A percentile compares a stretch with the other conserved stretches of the same genome.
Conservation (phyloP, 2,329 filamentous ascomycete species). For the Fusarium setosum region DNA sequence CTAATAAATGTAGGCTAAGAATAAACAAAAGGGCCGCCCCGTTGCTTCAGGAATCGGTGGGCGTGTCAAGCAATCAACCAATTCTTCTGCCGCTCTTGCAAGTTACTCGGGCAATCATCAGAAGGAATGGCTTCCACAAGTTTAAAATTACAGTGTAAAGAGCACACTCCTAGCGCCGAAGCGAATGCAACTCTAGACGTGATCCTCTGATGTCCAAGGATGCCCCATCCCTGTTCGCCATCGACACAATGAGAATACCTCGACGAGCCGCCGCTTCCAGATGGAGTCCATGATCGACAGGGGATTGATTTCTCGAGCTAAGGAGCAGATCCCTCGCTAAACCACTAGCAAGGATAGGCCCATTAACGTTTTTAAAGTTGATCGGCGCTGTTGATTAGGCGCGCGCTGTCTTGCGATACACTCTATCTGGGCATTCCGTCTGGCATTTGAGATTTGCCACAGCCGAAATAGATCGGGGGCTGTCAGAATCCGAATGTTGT, state of each 20-base stretch:
- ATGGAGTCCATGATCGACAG: slow-evolving; percentile 32
- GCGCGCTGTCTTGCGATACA: not conserved
- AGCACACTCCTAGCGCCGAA: not conserved
- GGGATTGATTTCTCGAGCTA: slow-evolving; percentile 12
- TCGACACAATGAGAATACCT: not conserved
- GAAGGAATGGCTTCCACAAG: no score
- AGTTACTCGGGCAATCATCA: no score
- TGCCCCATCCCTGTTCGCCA: slow-evolving; percentile 3
- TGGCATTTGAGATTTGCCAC: no score
- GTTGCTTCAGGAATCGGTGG: slow-evolving; percentile 32
- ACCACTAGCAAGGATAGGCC: no score
- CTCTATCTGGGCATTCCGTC: no score
- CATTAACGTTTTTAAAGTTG: no score
- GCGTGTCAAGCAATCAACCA: not conserved
- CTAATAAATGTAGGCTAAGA: not conserved
- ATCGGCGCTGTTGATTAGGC: not conserved
- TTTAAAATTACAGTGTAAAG: no score
- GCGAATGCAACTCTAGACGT: slow-evolving; percentile 13
- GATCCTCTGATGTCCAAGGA: not conserved
- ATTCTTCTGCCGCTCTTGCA: not conserved
- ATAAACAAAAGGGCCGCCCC: not conserved
- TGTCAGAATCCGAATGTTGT: no score
- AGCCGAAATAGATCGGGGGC: no score
- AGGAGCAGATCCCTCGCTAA: not conserved
- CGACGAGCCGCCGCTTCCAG: not conserved